These are phyloP conservation scores for Olyra latifolia DNA, from an alignment of 176 grass and related monocot species.

Conservation along the genomic window DNA sequence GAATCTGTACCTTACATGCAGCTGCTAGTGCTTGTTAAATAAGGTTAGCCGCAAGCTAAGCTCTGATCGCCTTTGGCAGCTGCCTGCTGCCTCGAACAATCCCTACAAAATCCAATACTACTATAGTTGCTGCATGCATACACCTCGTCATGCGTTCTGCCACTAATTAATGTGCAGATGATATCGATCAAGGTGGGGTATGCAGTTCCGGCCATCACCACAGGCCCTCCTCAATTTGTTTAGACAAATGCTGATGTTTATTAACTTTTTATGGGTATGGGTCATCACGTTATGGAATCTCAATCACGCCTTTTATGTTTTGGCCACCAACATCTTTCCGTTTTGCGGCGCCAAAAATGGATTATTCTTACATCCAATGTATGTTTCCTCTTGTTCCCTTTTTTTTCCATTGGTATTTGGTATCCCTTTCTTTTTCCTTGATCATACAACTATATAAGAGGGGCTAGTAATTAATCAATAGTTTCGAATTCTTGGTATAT, in stretches of 20 bases:
- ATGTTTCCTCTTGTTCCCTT: background rate
- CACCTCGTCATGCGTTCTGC: background rate
- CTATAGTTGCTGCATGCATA: conserved; percentile 20
- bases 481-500: too few species aligned
- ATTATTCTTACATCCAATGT: conserved; percentile 12
- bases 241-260: background rate
- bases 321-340: conserved; percentile 33
- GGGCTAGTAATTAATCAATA: too few species aligned
- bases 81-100: conserved; percentile 16
- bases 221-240: background rate
- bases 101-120: background rate
- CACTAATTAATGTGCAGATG: background rate
- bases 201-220: conserved; percentile 28
- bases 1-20: conserved; percentile 33
- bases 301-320: conserved; percentile 19
- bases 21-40: conserved; percentile 12
- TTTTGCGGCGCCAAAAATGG: conserved; percentile 16
- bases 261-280: conserved; percentile 15
- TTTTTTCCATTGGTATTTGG: background rate
- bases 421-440: too few species aligned
- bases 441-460: too few species aligned
- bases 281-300: conserved; percentile 38
- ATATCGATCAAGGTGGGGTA: conserved; percentile 23
- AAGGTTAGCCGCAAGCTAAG: conserved; percentile 53
- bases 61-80: conserved; percentile 29